A percentile compares a stretch with the other conserved stretches of the same genome.
Conservation (phyloP, 331 rosid species). For the Prunus yedoensis region DNA sequence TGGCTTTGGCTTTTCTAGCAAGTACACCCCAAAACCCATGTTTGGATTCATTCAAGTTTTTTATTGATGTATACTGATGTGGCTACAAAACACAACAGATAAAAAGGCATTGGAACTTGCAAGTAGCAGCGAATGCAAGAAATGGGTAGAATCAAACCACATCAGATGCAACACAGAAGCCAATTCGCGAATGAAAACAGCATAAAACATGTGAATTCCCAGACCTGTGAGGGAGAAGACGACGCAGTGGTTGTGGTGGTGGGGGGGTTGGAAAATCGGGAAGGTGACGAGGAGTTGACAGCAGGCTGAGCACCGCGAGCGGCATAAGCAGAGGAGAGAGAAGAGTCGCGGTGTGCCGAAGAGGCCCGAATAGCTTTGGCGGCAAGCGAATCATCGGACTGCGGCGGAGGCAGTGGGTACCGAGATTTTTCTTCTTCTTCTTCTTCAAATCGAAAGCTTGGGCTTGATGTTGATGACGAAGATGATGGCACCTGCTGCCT, state of each 20-base stretch:
- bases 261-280: slow-evolving; percentile 41
- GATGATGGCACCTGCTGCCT: slow-evolving; percentile 47
- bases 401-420: slow-evolving; percentile 34
- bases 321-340: slow-evolving; percentile 84
- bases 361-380: slow-evolving; percentile 97
- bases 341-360: slow-evolving; percentile 82
- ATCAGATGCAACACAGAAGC: neutral
- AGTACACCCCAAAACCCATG: slow-evolving; percentile 89
- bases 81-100: slow-evolving; percentile 51
- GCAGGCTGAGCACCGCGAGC: slow-evolving; percentile 32
- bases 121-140: neutral
- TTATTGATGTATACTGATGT: slow-evolving; percentile 75
- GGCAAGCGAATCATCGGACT: slow-evolving; percentile 57
- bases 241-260: neutral
- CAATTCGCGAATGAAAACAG: neutral
- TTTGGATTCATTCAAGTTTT: slow-evolving; percentile 69
- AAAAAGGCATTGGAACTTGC: slow-evolving; percentile 4
- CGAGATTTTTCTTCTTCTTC: slow-evolving; percentile 26
- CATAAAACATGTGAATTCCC: neutral
- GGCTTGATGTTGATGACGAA: slow-evolving; percentile 27
- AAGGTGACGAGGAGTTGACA: slow-evolving; percentile 30
- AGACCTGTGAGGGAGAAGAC: slow-evolving; percentile 50
- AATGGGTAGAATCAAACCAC: neutral
- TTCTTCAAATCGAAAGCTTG: slow-evolving; percentile 32
- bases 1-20: slow-evolving; percentile 89